phyloP scores from a whole-genome alignment of 306 rosid species.

The Quercus gilva region DNA sequence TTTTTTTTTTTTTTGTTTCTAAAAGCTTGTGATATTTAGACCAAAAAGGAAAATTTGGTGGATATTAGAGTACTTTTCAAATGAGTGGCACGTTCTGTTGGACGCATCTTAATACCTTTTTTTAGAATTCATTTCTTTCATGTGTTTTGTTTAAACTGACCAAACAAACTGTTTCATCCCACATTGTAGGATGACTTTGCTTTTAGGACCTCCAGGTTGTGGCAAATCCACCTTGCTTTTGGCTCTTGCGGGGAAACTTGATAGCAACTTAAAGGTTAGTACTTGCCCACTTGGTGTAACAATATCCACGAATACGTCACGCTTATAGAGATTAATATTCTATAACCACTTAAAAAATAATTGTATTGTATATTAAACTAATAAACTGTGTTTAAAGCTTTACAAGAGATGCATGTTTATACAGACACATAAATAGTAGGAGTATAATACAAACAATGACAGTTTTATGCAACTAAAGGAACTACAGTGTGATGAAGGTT shows the following conservation, averaged over 20 bases:
- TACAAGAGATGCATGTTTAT: no score
- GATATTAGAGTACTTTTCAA: background rate
- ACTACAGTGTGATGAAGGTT: no score
- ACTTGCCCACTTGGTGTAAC: conserved; percentile 5
- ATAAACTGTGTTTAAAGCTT: no score
- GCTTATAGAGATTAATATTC: background rate
- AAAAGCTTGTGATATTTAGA: no score
- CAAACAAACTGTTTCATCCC: background rate
- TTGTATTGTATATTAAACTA: no score
- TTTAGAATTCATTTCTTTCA: conserved; percentile 33
- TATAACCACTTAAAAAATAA: background rate
- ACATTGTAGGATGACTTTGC: conserved; percentile 75
- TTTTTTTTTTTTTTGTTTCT: background rate
- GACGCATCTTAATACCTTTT: background rate
- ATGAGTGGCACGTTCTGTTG: background rate
- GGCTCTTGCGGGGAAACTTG: conserved; percentile 88
- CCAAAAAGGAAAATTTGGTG: background rate
- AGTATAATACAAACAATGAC: no score
- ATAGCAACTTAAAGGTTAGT: conserved; percentile 51
- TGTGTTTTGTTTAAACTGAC: conserved; percentile 16
- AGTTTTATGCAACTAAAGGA: no score
- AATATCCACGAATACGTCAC: conserved; percentile 16
- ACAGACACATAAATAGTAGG: no score
- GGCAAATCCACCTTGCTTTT: conserved; percentile 76
- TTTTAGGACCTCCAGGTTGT: conserved; percentile 85